Evolutionary conservation across 768 basidiomycete genomes (phyloP).

Genomic region (Dentipellis fragilis): DNA sequence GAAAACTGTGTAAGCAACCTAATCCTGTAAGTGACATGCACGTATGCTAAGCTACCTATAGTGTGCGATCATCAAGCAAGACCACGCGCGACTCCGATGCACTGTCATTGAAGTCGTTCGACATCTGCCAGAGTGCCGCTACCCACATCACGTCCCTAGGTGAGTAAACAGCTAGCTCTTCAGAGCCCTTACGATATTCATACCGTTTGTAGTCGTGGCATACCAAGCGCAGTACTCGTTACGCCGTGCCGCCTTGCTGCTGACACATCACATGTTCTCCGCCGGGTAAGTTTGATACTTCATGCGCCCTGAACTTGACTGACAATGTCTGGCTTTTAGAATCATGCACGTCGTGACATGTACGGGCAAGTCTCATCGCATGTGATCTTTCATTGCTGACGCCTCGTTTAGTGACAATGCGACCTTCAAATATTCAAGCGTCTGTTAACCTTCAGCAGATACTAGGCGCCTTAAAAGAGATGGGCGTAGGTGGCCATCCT

Average conservation of each 20-base stretch:
- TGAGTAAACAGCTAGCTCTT: slow-evolving; percentile 16
- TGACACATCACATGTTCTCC: slow-evolving; percentile 59
- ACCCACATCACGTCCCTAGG: slow-evolving; percentile 59
- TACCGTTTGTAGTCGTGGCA: slow-evolving; percentile 34
- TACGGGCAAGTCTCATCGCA: slow-evolving; percentile 24
- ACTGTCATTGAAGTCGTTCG: slow-evolving; percentile 55
- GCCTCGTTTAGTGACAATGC: slow-evolving; percentile 45
- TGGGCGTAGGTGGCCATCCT: slow-evolving; percentile 48
- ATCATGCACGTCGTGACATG: slow-evolving; percentile 75
- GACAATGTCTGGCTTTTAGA: slow-evolving; percentile 26
- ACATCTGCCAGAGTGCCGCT: slow-evolving; percentile 66
- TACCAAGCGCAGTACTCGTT: slow-evolving; percentile 56
- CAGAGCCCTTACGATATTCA: too few relatives aligned
- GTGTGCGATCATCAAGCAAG: background rate
- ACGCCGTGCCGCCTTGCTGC: slow-evolving; percentile 49
- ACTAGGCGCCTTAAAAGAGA: slow-evolving; percentile 51
- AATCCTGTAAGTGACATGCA: too few relatives aligned
- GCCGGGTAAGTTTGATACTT: slow-evolving; percentile 45
- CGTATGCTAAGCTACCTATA: slow-evolving; percentile 33
- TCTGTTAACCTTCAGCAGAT: slow-evolving; percentile 56
- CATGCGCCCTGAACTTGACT: background rate
- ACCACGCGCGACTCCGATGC: slow-evolving; percentile 24
- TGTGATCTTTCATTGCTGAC: slow-evolving; percentile 8
- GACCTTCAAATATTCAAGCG: slow-evolving; percentile 63
- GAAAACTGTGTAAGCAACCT: slow-evolving; percentile 17